Conservation (phyloP, 768 basidiomycete species). For the Cystoderma amianthinum region DNA sequence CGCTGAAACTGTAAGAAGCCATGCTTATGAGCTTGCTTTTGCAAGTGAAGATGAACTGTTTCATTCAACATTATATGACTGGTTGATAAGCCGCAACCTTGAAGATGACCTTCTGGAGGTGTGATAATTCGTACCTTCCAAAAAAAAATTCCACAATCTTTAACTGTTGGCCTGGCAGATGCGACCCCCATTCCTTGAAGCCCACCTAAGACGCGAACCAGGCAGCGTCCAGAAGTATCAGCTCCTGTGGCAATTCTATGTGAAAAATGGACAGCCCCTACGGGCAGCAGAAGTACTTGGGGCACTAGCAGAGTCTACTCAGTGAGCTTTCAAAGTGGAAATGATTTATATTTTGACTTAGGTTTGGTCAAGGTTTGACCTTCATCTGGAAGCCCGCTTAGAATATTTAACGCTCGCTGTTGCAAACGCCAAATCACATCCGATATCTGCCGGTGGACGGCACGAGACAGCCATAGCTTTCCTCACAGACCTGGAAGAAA, state of each 20-base stretch:
- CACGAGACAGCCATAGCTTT: conserved; percentile 93
- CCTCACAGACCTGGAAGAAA: conserved; percentile 92
- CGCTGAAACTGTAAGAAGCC: conserved; percentile 66
- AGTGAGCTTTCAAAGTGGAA: conserved; percentile 39
- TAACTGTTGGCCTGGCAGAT: conserved; percentile 39
- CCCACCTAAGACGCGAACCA: conserved; percentile 79
- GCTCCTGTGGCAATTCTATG: conserved; percentile 95
- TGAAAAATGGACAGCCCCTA: conserved; percentile 82
- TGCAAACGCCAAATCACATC: conserved; percentile 94
- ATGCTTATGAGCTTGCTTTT: conserved; percentile 85
- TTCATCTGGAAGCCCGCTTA: conserved; percentile 67
- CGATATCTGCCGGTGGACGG: conserved; percentile 65
- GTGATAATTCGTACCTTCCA: conserved; percentile 13
- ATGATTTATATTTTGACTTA: conserved; percentile 4
- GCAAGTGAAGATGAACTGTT: conserved; percentile 86
- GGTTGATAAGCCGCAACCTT: conserved; percentile 75
- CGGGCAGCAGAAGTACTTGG: conserved; percentile 85
- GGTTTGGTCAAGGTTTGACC: conserved; percentile 42
- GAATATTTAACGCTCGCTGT: conserved; percentile 94
- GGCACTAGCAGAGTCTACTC: conserved; percentile 74
- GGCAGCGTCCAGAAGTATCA: conserved; percentile 77
- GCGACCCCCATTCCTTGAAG: conserved; percentile 83
- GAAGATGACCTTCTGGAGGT: conserved; percentile 92
- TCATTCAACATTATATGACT: conserved; percentile 91
- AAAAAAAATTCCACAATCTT: conserved; percentile 6